Evolutionary conservation across 2,329 filamentous ascomycete genomes (phyloP).

Genomic region (Sarocladiaceae sp.): DNA sequence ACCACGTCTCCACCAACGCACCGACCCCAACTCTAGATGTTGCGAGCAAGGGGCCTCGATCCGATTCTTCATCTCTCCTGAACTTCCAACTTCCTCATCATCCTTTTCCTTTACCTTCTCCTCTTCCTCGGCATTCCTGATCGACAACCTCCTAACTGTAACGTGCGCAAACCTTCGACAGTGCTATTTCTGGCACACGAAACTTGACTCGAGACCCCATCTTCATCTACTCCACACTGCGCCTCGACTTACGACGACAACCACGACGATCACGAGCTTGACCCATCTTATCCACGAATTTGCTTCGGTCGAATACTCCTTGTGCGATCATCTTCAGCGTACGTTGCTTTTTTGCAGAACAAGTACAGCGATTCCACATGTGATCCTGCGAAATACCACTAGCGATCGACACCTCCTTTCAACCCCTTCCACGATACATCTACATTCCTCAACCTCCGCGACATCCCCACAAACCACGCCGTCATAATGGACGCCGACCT

Average conservation of each 20-base stretch:
- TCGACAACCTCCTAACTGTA: neutral
- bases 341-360: too few relatives aligned
- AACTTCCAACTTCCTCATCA: too few relatives aligned
- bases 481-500: constrained; percentile 2
- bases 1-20: too few relatives aligned
- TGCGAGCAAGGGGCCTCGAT: too few relatives aligned
- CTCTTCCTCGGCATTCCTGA: neutral
- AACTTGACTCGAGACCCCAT: neutral
- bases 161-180: constrained; percentile 1
- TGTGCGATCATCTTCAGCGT: too few relatives aligned
- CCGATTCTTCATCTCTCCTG: neutral
- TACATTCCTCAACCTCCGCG: neutral
- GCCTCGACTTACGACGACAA: constrained; percentile 1
- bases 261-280: neutral
- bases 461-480: neutral
- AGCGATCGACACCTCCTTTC: neutral
- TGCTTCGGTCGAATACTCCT: neutral
- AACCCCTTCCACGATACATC: neutral
- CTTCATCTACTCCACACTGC: neutral
- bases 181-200: constrained; percentile 1
- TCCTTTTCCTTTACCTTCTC: neutral
- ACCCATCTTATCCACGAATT: neutral
- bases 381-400: too few relatives aligned
- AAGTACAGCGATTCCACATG: too few relatives aligned
- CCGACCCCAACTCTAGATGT: too few relatives aligned